Conservation (phyloP, 2,329 filamentous ascomycete genomes). For the Ophiosphaerella korrae region DNA sequence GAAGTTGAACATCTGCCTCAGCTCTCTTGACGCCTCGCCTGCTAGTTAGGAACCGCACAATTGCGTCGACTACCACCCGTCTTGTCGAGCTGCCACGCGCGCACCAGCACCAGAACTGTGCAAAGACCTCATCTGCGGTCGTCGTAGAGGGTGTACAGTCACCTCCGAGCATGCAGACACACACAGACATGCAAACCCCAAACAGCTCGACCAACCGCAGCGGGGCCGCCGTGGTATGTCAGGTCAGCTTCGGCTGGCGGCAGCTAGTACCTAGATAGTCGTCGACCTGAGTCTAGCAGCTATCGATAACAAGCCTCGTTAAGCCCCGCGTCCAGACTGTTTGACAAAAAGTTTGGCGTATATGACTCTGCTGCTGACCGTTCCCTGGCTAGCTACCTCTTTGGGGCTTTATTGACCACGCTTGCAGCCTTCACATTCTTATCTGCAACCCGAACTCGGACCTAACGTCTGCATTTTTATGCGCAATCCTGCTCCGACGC, state of each 20-base stretch:
- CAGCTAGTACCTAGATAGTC: neutral
- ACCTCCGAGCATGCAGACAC: neutral
- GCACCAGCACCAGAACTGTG: no score
- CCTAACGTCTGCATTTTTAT: neutral
- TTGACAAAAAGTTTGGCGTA: conserved; percentile 2
- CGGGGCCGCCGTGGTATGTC: neutral
- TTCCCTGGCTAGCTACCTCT: neutral
- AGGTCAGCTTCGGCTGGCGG: conserved; percentile 1
- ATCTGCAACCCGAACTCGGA: conserved; percentile 7
- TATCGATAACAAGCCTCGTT: conserved; percentile 8
- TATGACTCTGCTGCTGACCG: conserved; percentile 1
- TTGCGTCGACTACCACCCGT: neutral
- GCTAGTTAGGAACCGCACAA: neutral
- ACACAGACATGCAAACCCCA: neutral
- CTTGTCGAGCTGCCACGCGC: no score
- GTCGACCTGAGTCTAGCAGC: neutral
- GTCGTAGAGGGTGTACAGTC: neutral
- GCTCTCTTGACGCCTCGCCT: conserved; percentile 4
- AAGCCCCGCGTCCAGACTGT: conserved; percentile 6
- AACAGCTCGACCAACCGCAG: conserved; percentile 3
- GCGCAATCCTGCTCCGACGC: neutral
- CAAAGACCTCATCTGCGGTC: no score
- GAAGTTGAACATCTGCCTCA: conserved; percentile 1
- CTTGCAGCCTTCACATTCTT: neutral
- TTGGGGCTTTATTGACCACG: neutral